These are phyloP conservation scores for Coemansia aciculifera DNA, from an alignment of 192 early-diverging fungal genomes.

Conservation along the genomic window DNA sequence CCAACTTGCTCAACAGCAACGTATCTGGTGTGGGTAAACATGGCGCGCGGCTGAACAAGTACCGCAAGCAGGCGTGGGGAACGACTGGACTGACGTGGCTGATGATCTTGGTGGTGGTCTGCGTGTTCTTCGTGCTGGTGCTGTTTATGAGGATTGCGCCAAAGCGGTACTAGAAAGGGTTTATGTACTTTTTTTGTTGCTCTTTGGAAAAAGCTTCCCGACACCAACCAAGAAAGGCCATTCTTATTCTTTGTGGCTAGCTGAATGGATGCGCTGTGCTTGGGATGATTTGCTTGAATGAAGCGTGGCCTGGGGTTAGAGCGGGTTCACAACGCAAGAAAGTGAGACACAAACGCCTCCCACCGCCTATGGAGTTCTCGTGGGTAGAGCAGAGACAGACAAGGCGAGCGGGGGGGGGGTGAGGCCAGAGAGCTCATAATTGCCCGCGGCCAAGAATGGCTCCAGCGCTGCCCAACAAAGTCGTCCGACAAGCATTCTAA, in stretches of 20 bases:
- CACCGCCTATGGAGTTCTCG: not conserved
- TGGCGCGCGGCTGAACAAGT: slow-evolving; percentile 41
- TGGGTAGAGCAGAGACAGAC: not conserved
- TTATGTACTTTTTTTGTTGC: not conserved
- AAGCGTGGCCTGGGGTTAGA: not conserved
- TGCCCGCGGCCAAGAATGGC: not conserved
- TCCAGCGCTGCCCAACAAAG: not conserved
- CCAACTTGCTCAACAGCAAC: slow-evolving; percentile 33
- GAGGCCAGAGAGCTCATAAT: no score
- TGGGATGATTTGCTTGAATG: not conserved
- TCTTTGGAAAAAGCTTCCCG: not conserved
- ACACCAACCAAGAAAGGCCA: not conserved
- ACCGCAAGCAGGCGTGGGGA: slow-evolving; percentile 55
- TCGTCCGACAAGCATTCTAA: not conserved
- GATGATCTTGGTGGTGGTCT: slow-evolving; percentile 42
- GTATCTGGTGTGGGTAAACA: slow-evolving; percentile 35
- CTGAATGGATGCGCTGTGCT: not conserved
- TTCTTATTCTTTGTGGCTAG: not conserved
- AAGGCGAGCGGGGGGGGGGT: no score
- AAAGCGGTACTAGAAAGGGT: slow-evolving; percentile 38
- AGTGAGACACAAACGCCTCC: not conserved
- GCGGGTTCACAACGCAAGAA: not conserved
- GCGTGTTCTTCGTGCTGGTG: slow-evolving; percentile 50
- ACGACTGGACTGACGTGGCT: slow-evolving; percentile 54
- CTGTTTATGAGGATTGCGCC: slow-evolving; percentile 54